phyloP scores from a whole-genome alignment of 306 rosid genomes.

The Medicago ruthenica region DNA sequence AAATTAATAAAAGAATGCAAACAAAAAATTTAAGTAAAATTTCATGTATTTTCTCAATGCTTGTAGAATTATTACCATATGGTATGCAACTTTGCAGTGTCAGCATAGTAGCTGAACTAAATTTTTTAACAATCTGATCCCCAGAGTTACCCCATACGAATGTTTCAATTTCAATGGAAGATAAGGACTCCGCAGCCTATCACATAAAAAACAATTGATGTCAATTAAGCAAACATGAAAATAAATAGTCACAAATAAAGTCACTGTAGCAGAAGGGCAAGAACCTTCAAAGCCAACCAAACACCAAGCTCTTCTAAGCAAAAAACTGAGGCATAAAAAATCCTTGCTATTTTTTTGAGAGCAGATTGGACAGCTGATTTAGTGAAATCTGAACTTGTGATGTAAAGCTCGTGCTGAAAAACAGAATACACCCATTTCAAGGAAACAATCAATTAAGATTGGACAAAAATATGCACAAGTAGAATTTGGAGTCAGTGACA shows the following conservation, averaged over 20 bases:
- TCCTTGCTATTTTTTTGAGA: constrained; percentile 53
- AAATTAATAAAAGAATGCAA: constrained; percentile 26
- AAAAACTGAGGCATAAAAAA: constrained; percentile 48
- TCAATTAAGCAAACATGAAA: constrained; percentile 32
- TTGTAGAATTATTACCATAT: constrained; percentile 53
- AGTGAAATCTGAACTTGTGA: constrained; percentile 51
- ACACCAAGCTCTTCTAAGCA: constrained; percentile 80
- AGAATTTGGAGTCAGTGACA: background rate
- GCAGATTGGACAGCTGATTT: constrained; percentile 50
- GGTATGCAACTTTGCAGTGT: constrained; percentile 49
- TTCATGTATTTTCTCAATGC: constrained; percentile 20
- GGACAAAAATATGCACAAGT: background rate
- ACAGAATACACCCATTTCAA: constrained; percentile 35
- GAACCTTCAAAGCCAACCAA: constrained; percentile 81
- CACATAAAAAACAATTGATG: constrained; percentile 33
- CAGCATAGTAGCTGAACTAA: constrained; percentile 50
- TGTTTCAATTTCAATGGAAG: constrained; percentile 47
- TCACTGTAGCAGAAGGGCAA: constrained; percentile 5
- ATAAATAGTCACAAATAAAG: constrained; percentile 29
- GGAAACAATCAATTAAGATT: constrained; percentile 37
- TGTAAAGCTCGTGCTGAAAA: constrained; percentile 58
- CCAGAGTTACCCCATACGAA: constrained; percentile 58
- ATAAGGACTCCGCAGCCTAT: constrained; percentile 76
- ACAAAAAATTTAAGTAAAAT: constrained; percentile 1
- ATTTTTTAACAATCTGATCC: constrained; percentile 55